phyloP scores from a whole-genome alignment of 2,329 filamentous ascomycete species.

The Verruconis gallopava region DNA sequence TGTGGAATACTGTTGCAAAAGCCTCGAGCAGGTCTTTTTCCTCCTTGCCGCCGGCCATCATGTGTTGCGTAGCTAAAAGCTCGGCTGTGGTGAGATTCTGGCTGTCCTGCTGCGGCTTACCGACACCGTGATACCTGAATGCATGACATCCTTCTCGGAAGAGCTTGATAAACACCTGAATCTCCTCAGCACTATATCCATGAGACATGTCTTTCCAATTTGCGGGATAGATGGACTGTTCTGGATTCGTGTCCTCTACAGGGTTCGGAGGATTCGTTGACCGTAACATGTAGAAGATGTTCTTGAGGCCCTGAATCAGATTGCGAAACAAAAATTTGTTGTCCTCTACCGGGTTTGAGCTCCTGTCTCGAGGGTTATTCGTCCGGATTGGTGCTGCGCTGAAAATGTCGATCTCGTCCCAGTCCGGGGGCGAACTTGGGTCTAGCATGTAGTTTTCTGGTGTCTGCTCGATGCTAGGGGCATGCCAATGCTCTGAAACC shows the following conservation, averaged over 20 bases:
- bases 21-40: conserved; percentile 96
- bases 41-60: conserved; percentile 85
- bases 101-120: conserved; percentile 60
- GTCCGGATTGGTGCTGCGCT: conserved; percentile 92
- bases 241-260: conserved; percentile 45
- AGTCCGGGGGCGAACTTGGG: conserved; percentile 68
- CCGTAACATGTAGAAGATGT: conserved; percentile 88
- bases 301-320: conserved; percentile 87
- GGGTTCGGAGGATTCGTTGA: conserved; percentile 61
- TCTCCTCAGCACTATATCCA: conserved; percentile 94
- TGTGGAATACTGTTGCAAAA: conserved; percentile 96
- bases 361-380: conserved; percentile 77
- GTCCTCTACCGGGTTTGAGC: conserved; percentile 80
- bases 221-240: conserved; percentile 62
- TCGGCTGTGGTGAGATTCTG: conserved; percentile 74
- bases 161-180: conserved; percentile 88
- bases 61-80: conserved; percentile 88
- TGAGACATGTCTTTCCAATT: conserved; percentile 96
- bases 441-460: conserved; percentile 73
- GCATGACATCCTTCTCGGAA: conserved; percentile 94
- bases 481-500: conserved; percentile 63
- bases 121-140: conserved; percentile 92
- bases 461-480: conserved; percentile 39
- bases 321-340: conserved; percentile 99
- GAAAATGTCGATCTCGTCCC: conserved; percentile 98